Conservation (phyloP, 208 protist genomes). For the Porcisia hertigi region DNA sequence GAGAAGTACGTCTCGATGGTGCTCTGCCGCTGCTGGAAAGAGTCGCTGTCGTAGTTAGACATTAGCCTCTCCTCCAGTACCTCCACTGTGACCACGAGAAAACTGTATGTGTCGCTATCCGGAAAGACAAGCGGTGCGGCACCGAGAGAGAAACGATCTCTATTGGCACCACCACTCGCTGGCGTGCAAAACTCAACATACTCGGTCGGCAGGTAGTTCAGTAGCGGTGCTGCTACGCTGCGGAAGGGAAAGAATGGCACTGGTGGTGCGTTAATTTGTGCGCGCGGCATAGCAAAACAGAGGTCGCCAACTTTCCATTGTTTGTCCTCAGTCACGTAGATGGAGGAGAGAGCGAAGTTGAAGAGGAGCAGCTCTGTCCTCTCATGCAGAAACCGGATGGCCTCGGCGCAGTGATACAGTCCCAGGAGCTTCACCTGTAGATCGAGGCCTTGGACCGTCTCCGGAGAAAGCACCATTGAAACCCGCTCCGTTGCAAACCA, state of each 20-base stretch:
- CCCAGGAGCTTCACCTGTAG: constrained; percentile 49
- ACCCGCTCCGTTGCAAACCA: constrained; percentile 61
- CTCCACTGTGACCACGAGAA: constrained; percentile 50
- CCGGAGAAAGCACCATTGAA: constrained; percentile 24
- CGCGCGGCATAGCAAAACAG: constrained; percentile 32
- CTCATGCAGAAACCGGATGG: constrained; percentile 60
- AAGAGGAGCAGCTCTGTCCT: constrained; percentile 46
- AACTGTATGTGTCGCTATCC: constrained; percentile 60
- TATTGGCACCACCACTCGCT: background rate
- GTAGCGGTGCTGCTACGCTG: constrained; percentile 40
- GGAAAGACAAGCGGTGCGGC: constrained; percentile 33
- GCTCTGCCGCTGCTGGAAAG: constrained; percentile 26
- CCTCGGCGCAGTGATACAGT: constrained; percentile 42
- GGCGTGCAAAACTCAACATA: constrained; percentile 29
- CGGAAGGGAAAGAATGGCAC: constrained; percentile 20
- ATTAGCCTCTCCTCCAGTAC: constrained; percentile 35
- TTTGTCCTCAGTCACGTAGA: constrained; percentile 47
- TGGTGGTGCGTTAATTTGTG: constrained; percentile 11
- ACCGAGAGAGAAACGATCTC: constrained; percentile 7
- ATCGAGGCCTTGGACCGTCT: constrained; percentile 27
- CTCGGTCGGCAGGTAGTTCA: constrained; percentile 62
- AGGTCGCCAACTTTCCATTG: constrained; percentile 63
- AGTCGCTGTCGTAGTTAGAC: constrained; percentile 39
- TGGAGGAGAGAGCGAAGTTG: constrained; percentile 48
- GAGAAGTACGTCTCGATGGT: constrained; percentile 29